Conservation (phyloP, 257 asterid species). For the Buddleja alternifolia region DNA sequence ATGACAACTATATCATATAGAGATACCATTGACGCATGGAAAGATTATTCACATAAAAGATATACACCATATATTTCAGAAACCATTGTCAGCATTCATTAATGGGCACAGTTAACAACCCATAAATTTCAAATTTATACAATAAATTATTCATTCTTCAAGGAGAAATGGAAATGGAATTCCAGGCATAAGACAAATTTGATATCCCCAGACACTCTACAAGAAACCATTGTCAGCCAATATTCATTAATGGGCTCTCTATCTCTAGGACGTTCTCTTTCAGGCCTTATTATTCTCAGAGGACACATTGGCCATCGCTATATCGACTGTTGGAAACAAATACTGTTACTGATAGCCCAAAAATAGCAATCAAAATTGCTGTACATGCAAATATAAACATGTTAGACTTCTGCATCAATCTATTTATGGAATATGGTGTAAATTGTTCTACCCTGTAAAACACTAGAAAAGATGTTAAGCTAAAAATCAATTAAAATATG, state of each 20-base stretch:
- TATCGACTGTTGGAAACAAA: background rate
- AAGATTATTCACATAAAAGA: constrained; percentile 19
- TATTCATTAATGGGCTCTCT: no score
- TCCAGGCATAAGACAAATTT: background rate
- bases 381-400: background rate
- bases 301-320: no score
- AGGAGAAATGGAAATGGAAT: background rate
- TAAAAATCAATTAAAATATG: background rate
- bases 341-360: no score
- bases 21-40: background rate
- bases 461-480: background rate
- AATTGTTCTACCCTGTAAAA: background rate
- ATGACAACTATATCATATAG: constrained; percentile 22
- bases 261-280: no score
- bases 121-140: background rate
- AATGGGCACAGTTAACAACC: background rate
- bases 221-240: no score
- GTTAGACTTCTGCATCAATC: background rate
- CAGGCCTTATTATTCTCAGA: no score
- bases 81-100: background rate
- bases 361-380: no score
- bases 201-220: no score
- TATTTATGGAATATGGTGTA: constrained; percentile 3
- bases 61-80: constrained; percentile 3
- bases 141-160: background rate